Evolutionary conservation across 2,329 filamentous ascomycete genomes (phyloP), one percentile per base, ranked within the genome.

Genomic region (Neonectria coccinea): DNA sequence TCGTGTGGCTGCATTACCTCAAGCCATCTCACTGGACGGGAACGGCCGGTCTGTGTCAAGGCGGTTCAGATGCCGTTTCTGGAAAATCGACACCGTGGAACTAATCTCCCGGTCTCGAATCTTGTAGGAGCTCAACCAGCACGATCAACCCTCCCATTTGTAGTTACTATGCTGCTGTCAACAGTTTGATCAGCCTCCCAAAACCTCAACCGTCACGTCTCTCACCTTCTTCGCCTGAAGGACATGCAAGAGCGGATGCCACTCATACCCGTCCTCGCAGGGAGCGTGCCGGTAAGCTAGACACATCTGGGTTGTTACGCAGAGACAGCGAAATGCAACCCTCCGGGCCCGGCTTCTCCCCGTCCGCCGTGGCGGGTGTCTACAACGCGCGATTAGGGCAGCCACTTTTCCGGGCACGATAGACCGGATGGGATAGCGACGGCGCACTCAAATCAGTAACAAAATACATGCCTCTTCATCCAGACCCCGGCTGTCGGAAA

Each of bases 51-150:
- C 31, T 11, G 42, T 45, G 31, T 20, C 42, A 10, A 27, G 39
- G 16, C 41, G 44, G 58, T 29, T 48, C 57, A 33, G 41, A 29
- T 48, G 41, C 51, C 51, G 8, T 42, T 45, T 51, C 11, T 33
- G 44, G 47, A 16, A 33, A 50, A 18, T 36, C 42, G 11, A 31
- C 22, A 7, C 36, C 27, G 36, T 52, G 14, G 25, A 25, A 25
- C 25, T 14, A n/a, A 25, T n/a, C 27, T 50, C 42, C 48, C 25
- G 50, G 31, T 33, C 42, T 22, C 22, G 29, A 29, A 20, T 11
- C 47, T 20, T 20, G 8, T 31, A 31, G 10, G 27, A 51, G 14
- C n/a, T 36, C 18, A 12, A 7, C 27, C 31, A 5, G 18, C 9
- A 20, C 10, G 9, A 2, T 20, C 9, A 33, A 33, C 10, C n/a